Conservation (phyloP, 768 basidiomycete genomes). For the Clitopilus passeckerianus region DNA sequence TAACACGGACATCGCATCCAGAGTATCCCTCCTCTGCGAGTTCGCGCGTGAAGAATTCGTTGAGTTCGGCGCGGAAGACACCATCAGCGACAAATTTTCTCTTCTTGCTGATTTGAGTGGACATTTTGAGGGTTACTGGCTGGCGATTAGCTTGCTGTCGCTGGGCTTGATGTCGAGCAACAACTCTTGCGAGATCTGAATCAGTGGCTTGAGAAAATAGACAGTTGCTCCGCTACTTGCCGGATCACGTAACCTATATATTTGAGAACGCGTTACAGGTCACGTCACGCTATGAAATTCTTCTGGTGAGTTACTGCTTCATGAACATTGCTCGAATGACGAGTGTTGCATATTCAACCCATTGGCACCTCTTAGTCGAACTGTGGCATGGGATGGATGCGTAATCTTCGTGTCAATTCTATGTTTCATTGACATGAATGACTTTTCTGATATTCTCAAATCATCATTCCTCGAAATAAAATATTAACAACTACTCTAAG, state of each 20-base stretch:
- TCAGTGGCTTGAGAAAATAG: conserved; percentile 21
- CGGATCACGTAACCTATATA: conserved; percentile 10
- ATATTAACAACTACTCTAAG: not conserved
- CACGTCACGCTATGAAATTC: not conserved
- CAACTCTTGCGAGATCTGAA: not conserved
- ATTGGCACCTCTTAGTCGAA: conserved; percentile 96
- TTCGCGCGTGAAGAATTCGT: conserved; percentile 98
- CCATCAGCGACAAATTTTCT: conserved; percentile 98
- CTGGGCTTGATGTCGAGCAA: not conserved
- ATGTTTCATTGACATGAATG: conserved; percentile 79
- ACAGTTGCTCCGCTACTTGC: conserved; percentile 20
- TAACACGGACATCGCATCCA: conserved; percentile 99
- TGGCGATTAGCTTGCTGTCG: not conserved
- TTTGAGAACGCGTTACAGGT: not conserved
- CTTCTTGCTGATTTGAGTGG: conserved; percentile 92
- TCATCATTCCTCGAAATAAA: not conserved
- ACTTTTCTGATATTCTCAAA: conserved; percentile 57
- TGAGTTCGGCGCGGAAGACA: conserved; percentile 98
- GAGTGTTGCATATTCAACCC: conserved; percentile 73
- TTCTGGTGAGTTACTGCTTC: conserved; percentile 9
- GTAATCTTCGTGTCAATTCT: conserved; percentile 22
- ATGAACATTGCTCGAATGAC: conserved; percentile 44
- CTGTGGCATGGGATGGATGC: conserved; percentile 31
- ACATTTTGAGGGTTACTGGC: conserved; percentile 41
- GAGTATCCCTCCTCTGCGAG: conserved; percentile 99